phyloP scores from a whole-genome alignment of 129 eudicot species.

The Logfia minima region DNA sequence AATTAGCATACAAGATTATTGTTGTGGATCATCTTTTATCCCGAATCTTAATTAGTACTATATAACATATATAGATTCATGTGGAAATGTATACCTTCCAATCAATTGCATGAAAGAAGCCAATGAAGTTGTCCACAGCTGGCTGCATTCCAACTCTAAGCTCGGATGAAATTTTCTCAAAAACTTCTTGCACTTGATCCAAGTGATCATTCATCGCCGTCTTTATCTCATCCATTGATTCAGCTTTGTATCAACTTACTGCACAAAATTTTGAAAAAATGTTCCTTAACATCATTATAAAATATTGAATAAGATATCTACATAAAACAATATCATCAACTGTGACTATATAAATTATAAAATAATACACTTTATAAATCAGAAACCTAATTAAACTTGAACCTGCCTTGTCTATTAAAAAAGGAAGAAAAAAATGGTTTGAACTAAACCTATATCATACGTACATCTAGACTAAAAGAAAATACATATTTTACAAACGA shows the following conservation, averaged over 20 bases:
- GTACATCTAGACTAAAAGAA: no score
- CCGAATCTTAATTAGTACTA: background rate
- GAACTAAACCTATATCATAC: no score
- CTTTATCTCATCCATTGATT: slow-evolving; percentile 72
- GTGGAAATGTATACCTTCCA: slow-evolving; percentile 67
- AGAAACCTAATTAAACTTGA: background rate
- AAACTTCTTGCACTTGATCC: slow-evolving; percentile 88
- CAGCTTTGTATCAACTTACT: slow-evolving; percentile 17
- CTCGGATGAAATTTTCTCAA: slow-evolving; percentile 72
- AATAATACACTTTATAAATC: background rate
- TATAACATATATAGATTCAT: slow-evolving; percentile 1
- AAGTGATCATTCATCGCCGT: slow-evolving; percentile 64
- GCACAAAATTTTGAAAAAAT: background rate
- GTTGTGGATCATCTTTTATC: slow-evolving; percentile 6
- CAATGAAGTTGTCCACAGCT: slow-evolving; percentile 77
- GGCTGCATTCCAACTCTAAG: slow-evolving; percentile 77
- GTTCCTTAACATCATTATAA: slow-evolving; percentile 15
- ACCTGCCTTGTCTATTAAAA: background rate
- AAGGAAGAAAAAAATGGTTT: no score
- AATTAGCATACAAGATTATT: background rate
- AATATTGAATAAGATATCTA: background rate
- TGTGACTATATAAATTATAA: background rate
- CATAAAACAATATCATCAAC: background rate
- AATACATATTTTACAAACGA: background rate
- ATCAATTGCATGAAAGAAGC: slow-evolving; percentile 93